Evolutionary conservation across 148 eudicot species (phyloP).

Genomic region (Rhododendron ovatum): DNA sequence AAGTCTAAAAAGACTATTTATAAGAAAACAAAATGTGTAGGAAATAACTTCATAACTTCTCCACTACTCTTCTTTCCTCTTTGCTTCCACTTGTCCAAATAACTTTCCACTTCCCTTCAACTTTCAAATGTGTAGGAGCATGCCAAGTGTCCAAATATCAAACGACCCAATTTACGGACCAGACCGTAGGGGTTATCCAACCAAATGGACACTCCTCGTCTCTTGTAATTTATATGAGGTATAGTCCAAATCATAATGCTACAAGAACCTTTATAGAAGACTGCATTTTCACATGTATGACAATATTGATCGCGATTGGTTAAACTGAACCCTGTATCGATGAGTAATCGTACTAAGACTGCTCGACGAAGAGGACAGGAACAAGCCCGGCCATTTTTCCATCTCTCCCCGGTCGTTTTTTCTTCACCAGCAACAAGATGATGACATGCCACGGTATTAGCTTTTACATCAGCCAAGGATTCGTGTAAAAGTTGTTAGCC

Average conservation of each 20-base stretch:
- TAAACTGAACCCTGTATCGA: background rate
- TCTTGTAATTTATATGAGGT: background rate
- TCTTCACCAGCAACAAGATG: constrained; percentile 56
- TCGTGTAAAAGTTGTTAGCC: background rate
- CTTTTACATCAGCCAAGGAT: background rate
- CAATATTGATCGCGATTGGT: background rate
- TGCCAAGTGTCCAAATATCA: background rate
- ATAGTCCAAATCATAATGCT: background rate
- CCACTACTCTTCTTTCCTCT: too few species aligned
- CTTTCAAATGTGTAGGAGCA: too few species aligned
- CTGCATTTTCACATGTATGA: background rate
- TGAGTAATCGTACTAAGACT: constrained; percentile 35
- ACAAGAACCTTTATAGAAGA: background rate
- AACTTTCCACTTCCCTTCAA: too few species aligned
- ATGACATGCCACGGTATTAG: background rate
- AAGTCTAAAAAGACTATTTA: too few species aligned
- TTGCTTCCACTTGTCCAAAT: too few species aligned
- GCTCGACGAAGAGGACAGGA: constrained; percentile 78
- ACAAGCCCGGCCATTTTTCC: constrained; percentile 89
- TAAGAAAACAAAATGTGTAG: too few species aligned
- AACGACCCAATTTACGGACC: background rate
- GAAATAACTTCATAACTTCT: too few species aligned
- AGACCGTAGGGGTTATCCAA: background rate
- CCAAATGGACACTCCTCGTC: background rate
- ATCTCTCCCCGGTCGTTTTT: constrained; percentile 85